Base-by-base conservation (phyloP, 371 early-diverging fungal genomes). In the Thermomucor indicae-seudaticae region DNA sequence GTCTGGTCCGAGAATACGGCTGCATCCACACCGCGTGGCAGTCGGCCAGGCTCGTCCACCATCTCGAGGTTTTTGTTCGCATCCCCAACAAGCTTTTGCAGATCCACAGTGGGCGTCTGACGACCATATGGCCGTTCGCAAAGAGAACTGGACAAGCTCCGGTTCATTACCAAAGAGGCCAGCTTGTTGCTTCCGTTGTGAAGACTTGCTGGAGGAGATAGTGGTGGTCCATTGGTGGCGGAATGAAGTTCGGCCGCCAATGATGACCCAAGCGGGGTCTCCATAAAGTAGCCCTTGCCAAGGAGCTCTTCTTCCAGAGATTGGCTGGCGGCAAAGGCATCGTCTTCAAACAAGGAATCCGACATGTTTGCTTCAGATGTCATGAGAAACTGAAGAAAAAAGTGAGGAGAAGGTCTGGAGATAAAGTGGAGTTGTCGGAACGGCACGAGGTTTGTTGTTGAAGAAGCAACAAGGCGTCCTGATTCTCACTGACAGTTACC, bases 221-320 rank as follows among this genome's bases (percentile, higher is more conserved):
- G 37, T 19, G 49, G 52, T 19, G 65, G 60, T n/a, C 43, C 51
- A 37, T 49, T 46, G n/a, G 63, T 64, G 27, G 75, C 75, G 6
- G 75, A 74, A 47, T 74, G 66, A 8, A 74, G 59, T 53, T 74
- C 75, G n/a, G 75, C 75, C 17, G 75, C 75, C 25, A 74, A 49
- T 38, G 75, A 74, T 25, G 75, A 70, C 6, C 71, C 71, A 31
- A 74, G 43, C 23, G 67, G 73, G 22, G 62, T 61, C 22, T 57
- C 58, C 55, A 52, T 56, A 48, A 48, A 61, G 35, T 74, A 70
- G 0, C 75, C 71, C 56, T 70, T 65, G 7, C 71, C 75, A 28
- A 74, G 60, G 38, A 74, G 64, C 45, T 74, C 75, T 32, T 74
- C 75, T 60, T 74, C 69, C 28, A 74, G 41, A 10, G 70, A 65